phyloP scores from a whole-genome alignment of 352 stramenopile species.

The Globisporangium orthogonon region DNA sequence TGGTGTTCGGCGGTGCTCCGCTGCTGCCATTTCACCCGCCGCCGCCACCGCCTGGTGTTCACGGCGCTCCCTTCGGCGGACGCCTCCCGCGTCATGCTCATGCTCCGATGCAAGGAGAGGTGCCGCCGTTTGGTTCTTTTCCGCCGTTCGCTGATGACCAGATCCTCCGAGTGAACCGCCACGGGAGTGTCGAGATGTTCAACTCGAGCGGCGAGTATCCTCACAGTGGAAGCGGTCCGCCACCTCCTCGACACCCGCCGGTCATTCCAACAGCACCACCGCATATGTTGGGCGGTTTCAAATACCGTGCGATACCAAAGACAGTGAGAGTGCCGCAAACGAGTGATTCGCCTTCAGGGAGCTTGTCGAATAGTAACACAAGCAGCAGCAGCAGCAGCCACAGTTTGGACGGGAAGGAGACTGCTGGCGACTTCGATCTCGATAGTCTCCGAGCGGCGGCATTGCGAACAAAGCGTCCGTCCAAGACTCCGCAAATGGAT shows the following conservation, averaged over 20 bases:
- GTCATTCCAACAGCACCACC: slow-evolving; percentile 3
- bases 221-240: not conserved
- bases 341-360: not conserved
- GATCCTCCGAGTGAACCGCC: slow-evolving; percentile 68
- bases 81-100: not conserved
- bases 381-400: slow-evolving; percentile 3
- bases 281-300: slow-evolving; percentile 25
- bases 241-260: slow-evolving; percentile 2
- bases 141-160: slow-evolving; percentile 39
- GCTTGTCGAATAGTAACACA: not conserved
- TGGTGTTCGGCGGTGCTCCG: not conserved
- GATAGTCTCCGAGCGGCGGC: slow-evolving; percentile 62
- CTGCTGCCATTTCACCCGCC: not conserved
- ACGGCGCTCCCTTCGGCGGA: not conserved
- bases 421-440: slow-evolving; percentile 28
- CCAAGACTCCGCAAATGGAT: slow-evolving; percentile 5
- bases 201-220: slow-evolving; percentile 9
- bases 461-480: slow-evolving; percentile 42
- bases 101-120: not conserved
- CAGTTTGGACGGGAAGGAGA: slow-evolving; percentile 2
- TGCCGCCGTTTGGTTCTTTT: slow-evolving; percentile 1
- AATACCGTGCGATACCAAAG: slow-evolving; percentile 29
- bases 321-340: slow-evolving; percentile 4
- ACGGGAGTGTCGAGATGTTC: slow-evolving; percentile 55
- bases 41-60: too few relatives aligned